A percentile compares a stretch with the other conserved stretches of the same genome.
Evolutionary conservation across 257 asterid genomes (phyloP).

Genomic region (Solanum chilense): DNA sequence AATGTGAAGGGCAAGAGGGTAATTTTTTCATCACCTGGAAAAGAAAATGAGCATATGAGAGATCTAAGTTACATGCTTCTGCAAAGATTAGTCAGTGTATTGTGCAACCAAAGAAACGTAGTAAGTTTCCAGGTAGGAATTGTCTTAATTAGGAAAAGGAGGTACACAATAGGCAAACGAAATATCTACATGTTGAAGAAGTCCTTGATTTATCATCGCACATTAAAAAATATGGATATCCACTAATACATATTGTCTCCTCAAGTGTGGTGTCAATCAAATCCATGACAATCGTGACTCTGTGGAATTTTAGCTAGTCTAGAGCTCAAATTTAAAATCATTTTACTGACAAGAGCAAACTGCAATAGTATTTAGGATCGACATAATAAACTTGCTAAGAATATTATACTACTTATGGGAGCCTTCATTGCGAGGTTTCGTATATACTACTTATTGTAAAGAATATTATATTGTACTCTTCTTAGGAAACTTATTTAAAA

Average conservation of each 20-base stretch:
- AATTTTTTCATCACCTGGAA: too few relatives aligned
- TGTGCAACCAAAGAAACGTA: neutral
- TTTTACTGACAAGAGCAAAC: neutral
- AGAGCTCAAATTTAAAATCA: neutral
- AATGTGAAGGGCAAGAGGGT: too few relatives aligned
- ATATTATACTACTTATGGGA: too few relatives aligned
- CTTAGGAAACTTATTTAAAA: too few relatives aligned
- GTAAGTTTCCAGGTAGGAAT: neutral
- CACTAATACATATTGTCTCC: neutral
- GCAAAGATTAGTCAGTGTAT: neutral
- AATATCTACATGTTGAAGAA: conserved; percentile 28
- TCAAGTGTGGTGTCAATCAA: conserved; percentile 3
- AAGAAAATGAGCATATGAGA: too few relatives aligned
- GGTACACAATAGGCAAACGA: conserved; percentile 37
- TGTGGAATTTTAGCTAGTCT: conserved; percentile 5
- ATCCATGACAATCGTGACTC: neutral
- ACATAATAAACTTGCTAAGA: too few relatives aligned
- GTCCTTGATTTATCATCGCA: conserved; percentile 34
- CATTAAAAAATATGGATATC: neutral
- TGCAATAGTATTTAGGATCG: neutral
- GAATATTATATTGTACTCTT: too few relatives aligned
- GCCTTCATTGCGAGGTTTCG: too few relatives aligned
- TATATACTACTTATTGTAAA: too few relatives aligned
- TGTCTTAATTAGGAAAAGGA: conserved; percentile 25
- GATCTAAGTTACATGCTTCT: too few relatives aligned